These are phyloP conservation scores for Pythium brachiatum DNA, from an alignment of 352 stramenopile genomes.

Conservation along the genomic window DNA sequence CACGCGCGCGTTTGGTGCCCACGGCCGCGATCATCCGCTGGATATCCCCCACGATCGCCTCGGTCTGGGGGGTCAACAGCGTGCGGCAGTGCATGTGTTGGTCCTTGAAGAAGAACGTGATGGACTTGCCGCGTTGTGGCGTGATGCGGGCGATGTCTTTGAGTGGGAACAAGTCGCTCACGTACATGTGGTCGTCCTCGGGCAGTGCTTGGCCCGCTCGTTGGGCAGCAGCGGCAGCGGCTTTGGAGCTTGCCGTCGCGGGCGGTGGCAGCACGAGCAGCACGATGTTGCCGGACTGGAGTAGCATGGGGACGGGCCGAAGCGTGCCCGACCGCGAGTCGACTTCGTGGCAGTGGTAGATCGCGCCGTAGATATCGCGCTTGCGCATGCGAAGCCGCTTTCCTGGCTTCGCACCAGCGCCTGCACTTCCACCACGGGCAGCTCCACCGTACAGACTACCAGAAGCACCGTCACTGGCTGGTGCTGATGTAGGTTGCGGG, in stretches of 20 bases:
- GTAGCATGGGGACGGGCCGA: slow-evolving; percentile 56
- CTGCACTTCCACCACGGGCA: background rate
- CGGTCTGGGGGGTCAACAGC: slow-evolving; percentile 67
- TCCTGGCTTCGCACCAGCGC: slow-evolving; percentile 1
- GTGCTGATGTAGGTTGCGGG: slow-evolving; percentile 8
- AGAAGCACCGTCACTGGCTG: background rate
- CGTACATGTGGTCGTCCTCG: slow-evolving; percentile 42
- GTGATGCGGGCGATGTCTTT: slow-evolving; percentile 74
- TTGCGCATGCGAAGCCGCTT: slow-evolving; percentile 63
- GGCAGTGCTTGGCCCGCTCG: background rate
- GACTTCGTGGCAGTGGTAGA: slow-evolving; percentile 75
- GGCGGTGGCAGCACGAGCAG: slow-evolving; percentile 30
- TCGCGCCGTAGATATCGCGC: slow-evolving; percentile 57
- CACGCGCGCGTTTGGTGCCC: slow-evolving; percentile 38
- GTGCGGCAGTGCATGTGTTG: slow-evolving; percentile 56
- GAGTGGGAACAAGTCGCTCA: slow-evolving; percentile 62
- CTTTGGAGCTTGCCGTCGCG: slow-evolving; percentile 3
- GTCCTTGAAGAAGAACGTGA: slow-evolving; percentile 82
- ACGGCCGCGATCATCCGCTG: slow-evolving; percentile 59
- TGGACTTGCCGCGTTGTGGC: slow-evolving; percentile 65
- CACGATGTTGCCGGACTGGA: slow-evolving; percentile 68
- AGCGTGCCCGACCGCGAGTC: slow-evolving; percentile 53
- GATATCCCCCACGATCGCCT: slow-evolving; percentile 64
- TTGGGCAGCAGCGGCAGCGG: background rate
- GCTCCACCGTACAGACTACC: background rate